Evolutionary conservation across 306 rosid genomes (phyloP), one percentile per base, ranked within the genome.

Genomic region (Purshia tridentata): DNA sequence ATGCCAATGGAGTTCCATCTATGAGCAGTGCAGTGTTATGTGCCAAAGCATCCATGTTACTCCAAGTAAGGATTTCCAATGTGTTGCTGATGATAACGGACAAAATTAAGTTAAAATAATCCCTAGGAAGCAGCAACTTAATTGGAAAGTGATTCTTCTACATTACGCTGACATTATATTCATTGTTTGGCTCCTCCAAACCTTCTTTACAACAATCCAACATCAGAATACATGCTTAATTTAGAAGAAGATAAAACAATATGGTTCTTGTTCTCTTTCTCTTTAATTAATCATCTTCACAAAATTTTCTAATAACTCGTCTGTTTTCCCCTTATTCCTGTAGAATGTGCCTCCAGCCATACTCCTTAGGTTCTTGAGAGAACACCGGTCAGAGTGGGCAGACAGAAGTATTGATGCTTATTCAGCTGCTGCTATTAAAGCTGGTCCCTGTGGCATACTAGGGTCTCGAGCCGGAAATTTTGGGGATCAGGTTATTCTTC

Each of bases 331-430:
- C 14, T 55, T 49, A 29, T 82, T 64, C 41, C 69, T 80, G 71
- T 70, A 94, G 99, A 87, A 94, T 86, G 99, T 94, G 65, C 94
- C 99, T 77, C 99, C 97, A 20, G 96, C 97, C 51, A 83, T 94
- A 78, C 97, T 94, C 72, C 87, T 94, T 56, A 85, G 99, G 80
- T 94, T 94, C 78, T 82, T 94, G 83, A 76, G 99, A 62, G 97
- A 94, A 77, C 97, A 94, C 82, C 84, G 99, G 56, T 94, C 97
- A 48, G 99, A 94, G 81, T 94, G 99, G 99, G 99, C 99, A 50
- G 99, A 91, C 82, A 91, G 90, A 84, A 90, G 90, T 44, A 94
- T 94, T 77, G 99, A 94, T 86, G 99, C 97, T 64, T 94, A 94
- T 73, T 89, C 96, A 59, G 96, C 97, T 35, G 88, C 99, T 65